Conservation (phyloP, 2,329 filamentous ascomycete species). For the Didymosphaeria variabile region DNA sequence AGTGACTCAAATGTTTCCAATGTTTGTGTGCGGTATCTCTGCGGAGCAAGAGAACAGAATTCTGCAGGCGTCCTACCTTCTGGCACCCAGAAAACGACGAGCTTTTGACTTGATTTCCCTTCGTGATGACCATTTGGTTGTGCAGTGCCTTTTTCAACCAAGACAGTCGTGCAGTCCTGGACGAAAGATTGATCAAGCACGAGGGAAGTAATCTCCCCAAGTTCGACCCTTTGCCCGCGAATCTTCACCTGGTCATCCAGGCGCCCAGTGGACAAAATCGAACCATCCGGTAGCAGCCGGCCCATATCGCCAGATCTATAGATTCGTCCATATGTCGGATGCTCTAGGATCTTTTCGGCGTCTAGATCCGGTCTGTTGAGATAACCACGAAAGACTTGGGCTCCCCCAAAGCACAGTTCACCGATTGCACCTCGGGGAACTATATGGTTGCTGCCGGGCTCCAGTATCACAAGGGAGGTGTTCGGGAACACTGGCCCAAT, state of each 20-base stretch:
- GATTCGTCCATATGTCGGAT: conserved; percentile 73
- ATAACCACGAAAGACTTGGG: conserved; percentile 80
- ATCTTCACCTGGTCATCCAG: conserved; percentile 84
- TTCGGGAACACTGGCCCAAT: conserved; percentile 80
- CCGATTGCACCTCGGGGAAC: conserved; percentile 78
- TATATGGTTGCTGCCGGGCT: conserved; percentile 46
- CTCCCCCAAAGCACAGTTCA: conserved; percentile 86
- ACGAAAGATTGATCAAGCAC: conserved; percentile 64
- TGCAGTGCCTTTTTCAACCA: conserved; percentile 55
- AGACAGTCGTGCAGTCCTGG: conserved; percentile 70
- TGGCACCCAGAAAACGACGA: conserved; percentile 76
- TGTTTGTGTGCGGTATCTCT: conserved; percentile 34
- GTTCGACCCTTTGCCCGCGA: conserved; percentile 80
- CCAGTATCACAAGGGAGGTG: conserved; percentile 75
- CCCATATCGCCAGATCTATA: conserved; percentile 88
- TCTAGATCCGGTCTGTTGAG: conserved; percentile 72
- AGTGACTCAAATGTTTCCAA: conserved; percentile 64
- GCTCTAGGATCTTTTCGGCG: conserved; percentile 71
- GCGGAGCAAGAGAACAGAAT: conserved; percentile 53
- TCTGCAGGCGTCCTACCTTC: conserved; percentile 20
- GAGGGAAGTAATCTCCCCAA: conserved; percentile 75
- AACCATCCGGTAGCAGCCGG: conserved; percentile 78
- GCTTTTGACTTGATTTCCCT: conserved; percentile 55
- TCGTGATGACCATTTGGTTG: not conserved
- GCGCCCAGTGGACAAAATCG: conserved; percentile 75